A percentile compares a stretch with the other conserved stretches of the same genome.
Conservation (phyloP, 345 rosid species). For the Theobroma cacao region DNA sequence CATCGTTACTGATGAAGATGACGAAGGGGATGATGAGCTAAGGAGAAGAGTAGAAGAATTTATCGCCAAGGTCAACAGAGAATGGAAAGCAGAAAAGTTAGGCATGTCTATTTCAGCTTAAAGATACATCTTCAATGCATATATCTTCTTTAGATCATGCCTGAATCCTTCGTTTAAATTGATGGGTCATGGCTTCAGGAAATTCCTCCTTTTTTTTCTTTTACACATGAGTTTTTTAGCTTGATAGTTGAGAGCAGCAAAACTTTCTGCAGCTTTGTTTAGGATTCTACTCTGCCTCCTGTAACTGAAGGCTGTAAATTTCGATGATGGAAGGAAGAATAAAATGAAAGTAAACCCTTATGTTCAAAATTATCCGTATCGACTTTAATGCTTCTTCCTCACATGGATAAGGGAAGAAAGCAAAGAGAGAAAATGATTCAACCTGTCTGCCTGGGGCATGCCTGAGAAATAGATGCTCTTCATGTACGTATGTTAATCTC, state of each 20-base stretch:
- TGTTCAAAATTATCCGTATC: neutral
- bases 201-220: neutral
- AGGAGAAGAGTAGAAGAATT: slow-evolving; percentile 62
- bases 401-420: slow-evolving; percentile 20
- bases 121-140: neutral
- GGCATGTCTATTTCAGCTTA: neutral
- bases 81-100: slow-evolving; percentile 51
- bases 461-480: neutral
- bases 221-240: neutral
- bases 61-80: slow-evolving; percentile 48
- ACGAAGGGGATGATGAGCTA: slow-evolving; percentile 36
- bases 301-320: neutral
- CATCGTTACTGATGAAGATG: slow-evolving; percentile 4
- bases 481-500: no score
- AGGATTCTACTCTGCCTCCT: neutral
- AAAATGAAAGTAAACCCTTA: neutral
- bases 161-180: neutral
- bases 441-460: neutral
- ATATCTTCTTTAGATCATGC: neutral
- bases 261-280: neutral
- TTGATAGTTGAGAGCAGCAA: neutral
- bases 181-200: neutral
- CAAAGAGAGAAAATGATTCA: neutral
- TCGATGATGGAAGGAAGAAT: neutral
- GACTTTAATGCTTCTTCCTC: slow-evolving; percentile 10